These are phyloP conservation scores for Penicillium verhagenii DNA, from an alignment of 495 filamentous ascomycete species.

Conservation along the genomic window DNA sequence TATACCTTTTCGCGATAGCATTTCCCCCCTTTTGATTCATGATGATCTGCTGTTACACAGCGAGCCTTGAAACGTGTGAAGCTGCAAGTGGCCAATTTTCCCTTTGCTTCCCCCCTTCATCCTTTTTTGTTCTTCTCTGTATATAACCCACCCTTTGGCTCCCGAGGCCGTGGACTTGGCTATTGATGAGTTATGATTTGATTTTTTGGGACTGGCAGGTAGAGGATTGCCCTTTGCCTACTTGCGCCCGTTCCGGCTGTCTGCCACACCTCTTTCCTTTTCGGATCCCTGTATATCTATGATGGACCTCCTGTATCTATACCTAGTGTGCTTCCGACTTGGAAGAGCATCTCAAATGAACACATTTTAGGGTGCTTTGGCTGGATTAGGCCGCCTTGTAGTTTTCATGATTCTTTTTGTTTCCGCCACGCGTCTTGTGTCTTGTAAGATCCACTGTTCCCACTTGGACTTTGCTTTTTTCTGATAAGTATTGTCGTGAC, in stretches of 20 bases:
- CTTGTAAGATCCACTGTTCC: not conserved
- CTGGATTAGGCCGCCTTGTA: not conserved
- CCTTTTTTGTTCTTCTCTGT: constrained; percentile 2
- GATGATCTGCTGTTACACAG: not conserved
- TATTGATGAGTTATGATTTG: not conserved
- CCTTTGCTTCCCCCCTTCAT: not conserved
- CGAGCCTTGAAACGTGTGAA: not conserved
- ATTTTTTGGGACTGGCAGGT: not conserved
- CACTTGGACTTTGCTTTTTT: too few relatives aligned
- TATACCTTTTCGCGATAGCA: constrained; percentile 25
- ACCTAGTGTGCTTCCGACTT: too few relatives aligned
- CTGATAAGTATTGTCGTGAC: too few relatives aligned
- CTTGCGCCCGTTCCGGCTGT: not conserved
- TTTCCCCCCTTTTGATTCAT: constrained; percentile 2
- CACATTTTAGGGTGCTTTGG: not conserved
- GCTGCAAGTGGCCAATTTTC: not conserved
- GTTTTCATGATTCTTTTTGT: not conserved
- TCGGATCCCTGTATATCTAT: not conserved
- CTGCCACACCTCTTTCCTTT: not conserved
- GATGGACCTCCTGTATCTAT: too few relatives aligned
- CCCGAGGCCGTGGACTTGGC: not conserved
- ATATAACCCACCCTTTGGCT: not conserved
- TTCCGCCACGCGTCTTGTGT: not conserved
- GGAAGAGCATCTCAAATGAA: not conserved
- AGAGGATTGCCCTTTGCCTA: not conserved